phyloP scores from a whole-genome alignment of 2,329 filamentous ascomycete genomes.

The Colletotrichum salicis region DNA sequence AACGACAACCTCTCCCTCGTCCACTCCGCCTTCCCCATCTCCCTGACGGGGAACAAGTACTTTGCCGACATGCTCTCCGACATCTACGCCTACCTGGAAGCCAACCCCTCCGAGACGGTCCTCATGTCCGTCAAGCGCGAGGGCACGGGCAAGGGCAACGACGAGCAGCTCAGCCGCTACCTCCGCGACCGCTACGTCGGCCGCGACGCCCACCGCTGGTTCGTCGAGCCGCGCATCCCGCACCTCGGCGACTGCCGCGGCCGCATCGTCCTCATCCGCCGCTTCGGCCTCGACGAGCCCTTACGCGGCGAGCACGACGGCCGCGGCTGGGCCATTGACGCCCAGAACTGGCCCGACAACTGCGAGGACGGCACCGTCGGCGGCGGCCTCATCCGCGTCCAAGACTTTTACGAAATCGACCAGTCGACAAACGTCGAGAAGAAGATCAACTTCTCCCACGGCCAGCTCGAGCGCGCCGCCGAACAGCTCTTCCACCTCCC shows the following conservation, averaged over 20 bases:
- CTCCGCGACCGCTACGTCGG: slow-evolving; percentile 78
- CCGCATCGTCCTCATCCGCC: slow-evolving; percentile 84
- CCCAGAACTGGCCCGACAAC: slow-evolving; percentile 85
- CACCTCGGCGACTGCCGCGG: slow-evolving; percentile 82
- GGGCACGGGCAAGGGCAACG: slow-evolving; percentile 82
- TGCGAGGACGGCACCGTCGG: slow-evolving; percentile 77
- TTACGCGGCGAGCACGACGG: slow-evolving; percentile 61
- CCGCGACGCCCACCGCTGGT: slow-evolving; percentile 71
- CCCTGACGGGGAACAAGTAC: slow-evolving; percentile 82
- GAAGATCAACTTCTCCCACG: slow-evolving; percentile 80
- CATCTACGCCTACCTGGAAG: slow-evolving; percentile 79
- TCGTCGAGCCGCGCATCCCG: slow-evolving; percentile 80
- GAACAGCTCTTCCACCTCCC: slow-evolving; percentile 59
- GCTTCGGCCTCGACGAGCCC: slow-evolving; percentile 74
- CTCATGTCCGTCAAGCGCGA: slow-evolving; percentile 92
- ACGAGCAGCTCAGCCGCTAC: slow-evolving; percentile 80
- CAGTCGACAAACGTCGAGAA: slow-evolving; percentile 79
- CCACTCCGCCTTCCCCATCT: slow-evolving; percentile 89
- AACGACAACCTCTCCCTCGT: slow-evolving; percentile 82
- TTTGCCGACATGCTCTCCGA: slow-evolving; percentile 78
- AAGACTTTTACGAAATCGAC: slow-evolving; percentile 93
- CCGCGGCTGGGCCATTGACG: slow-evolving; percentile 69
- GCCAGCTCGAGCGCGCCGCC: slow-evolving; percentile 80
- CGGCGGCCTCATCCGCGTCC: slow-evolving; percentile 81
- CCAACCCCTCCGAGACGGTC: slow-evolving; percentile 83